These are phyloP conservation scores for Penicillium lividum DNA, from an alignment of 495 filamentous ascomycete genomes.

Conservation along the genomic window DNA sequence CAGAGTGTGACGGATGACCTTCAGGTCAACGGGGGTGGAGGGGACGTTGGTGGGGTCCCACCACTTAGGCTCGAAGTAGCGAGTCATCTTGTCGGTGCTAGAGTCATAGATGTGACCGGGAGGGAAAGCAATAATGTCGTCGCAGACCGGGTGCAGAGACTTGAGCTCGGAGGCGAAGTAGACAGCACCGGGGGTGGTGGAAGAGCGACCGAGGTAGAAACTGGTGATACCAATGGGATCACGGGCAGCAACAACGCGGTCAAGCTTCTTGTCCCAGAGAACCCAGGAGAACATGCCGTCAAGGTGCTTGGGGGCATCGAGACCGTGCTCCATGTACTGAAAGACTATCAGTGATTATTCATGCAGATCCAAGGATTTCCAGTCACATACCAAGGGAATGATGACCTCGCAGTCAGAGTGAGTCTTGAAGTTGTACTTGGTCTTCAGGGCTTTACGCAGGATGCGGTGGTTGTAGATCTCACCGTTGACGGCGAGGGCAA, in stretches of 20 bases:
- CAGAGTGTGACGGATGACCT: conserved; percentile 72
- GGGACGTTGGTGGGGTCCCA: conserved; percentile 83
- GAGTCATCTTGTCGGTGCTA: conserved; percentile 71
- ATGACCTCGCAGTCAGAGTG: conserved; percentile 98
- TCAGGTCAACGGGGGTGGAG: conserved; percentile 76
- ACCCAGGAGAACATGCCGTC: conserved; percentile 99
- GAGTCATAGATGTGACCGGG: conserved; percentile 97
- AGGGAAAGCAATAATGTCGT: conserved; percentile 91
- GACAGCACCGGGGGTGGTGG: conserved; percentile 74
- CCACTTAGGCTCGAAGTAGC: conserved; percentile 92
- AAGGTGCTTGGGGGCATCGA: conserved; percentile 90
- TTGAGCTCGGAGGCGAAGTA: conserved; percentile 98
- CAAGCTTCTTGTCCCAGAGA: conserved; percentile 87
- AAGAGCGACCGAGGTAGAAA: conserved; percentile 92
- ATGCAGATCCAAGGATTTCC: background rate
- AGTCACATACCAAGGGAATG: conserved; percentile 79
- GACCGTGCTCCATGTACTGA: conserved; percentile 88
- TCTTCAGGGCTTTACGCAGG: conserved; percentile 79
- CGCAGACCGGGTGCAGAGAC: conserved; percentile 88
- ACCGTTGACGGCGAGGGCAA: conserved; percentile 95
- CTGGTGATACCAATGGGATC: conserved; percentile 98
- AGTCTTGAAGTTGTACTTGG: conserved; percentile 90
- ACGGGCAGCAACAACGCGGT: conserved; percentile 89
- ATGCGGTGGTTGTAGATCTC: conserved; percentile 99
- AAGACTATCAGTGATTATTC: conserved; percentile 10